Conservation (phyloP, 1,139 yeast genomes). For the Geotrichum klebahnii region DNA sequence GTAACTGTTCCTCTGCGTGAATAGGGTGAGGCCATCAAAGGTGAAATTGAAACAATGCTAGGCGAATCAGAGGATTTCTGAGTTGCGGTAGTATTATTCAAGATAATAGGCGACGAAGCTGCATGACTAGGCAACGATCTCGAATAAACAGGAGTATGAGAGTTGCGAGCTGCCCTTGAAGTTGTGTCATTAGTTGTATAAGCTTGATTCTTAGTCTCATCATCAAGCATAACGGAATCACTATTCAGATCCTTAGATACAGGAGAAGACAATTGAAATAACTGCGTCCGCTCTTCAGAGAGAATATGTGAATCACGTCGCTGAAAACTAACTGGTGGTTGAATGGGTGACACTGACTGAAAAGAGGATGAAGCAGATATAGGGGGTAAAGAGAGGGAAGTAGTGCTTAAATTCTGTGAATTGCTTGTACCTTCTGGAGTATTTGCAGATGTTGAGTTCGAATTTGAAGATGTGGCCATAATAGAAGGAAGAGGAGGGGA, state of each 20-base stretch:
- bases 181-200: background rate
- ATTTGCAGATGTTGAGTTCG: background rate
- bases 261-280: background rate
- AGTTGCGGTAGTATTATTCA: slow-evolving; percentile 26
- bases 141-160: slow-evolving; percentile 7
- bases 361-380: background rate
- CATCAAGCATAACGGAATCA: background rate
- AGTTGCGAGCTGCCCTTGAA: background rate
- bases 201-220: background rate
- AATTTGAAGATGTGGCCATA: background rate
- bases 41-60: background rate
- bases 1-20: background rate
- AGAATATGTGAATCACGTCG: background rate
- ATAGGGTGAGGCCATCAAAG: background rate
- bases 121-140: background rate
- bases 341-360: slow-evolving; percentile 4
- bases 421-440: background rate
- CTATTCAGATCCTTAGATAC: background rate
- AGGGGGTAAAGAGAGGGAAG: background rate
- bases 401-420: background rate
- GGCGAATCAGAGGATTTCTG: background rate
- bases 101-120: slow-evolving; percentile 7
- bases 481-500: slow-evolving; percentile 2
- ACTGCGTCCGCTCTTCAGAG: background rate
- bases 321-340: background rate